These are phyloP conservation scores for Penstemon newberryi DNA, from an alignment of 257 asterid species.

Conservation along the genomic window DNA sequence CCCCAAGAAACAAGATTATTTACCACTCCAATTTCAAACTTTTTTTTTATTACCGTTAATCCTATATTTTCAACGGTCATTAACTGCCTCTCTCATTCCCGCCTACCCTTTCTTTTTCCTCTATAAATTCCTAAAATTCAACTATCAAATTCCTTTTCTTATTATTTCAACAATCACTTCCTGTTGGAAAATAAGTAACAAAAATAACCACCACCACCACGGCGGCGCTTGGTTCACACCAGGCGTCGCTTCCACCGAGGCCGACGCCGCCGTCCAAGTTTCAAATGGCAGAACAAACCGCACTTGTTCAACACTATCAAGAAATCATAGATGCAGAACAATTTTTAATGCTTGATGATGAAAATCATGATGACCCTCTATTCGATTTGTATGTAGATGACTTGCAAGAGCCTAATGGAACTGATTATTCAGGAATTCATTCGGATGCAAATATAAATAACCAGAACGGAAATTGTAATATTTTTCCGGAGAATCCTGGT, in stretches of 20 bases:
- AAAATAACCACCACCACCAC: conserved; percentile 12
- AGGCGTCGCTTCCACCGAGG: conserved; percentile 43
- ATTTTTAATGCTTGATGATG: conserved; percentile 32
- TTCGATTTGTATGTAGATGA: conserved; percentile 23
- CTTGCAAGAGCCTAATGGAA: conserved; percentile 20
- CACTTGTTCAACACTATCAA: conserved; percentile 25
- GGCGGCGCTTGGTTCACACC: conserved; percentile 60
- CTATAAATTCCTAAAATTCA: neutral
- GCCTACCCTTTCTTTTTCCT: conserved; percentile 16
- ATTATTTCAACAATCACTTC: neutral
- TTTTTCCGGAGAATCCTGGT: conserved; percentile 10
- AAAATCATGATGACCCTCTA: conserved; percentile 1
- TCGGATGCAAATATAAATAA: conserved; percentile 11
- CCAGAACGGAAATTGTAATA: conserved; percentile 10
- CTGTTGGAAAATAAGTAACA: neutral
- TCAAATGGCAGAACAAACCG: conserved; percentile 33
- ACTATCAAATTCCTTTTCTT: neutral
- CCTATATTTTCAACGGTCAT: conserved; percentile 30
- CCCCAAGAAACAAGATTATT: too few species aligned
- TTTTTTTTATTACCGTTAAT: neutral
- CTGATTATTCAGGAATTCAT: conserved; percentile 26
- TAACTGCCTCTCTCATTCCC: conserved; percentile 42
- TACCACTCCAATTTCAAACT: neutral
- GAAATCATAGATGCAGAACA: conserved; percentile 16
- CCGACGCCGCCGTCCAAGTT: neutral